Evolutionary conservation across 2,329 filamentous ascomycete genomes (phyloP), one percentile per base, ranked within the genome.

Genomic region (Alternaria infectoria): DNA sequence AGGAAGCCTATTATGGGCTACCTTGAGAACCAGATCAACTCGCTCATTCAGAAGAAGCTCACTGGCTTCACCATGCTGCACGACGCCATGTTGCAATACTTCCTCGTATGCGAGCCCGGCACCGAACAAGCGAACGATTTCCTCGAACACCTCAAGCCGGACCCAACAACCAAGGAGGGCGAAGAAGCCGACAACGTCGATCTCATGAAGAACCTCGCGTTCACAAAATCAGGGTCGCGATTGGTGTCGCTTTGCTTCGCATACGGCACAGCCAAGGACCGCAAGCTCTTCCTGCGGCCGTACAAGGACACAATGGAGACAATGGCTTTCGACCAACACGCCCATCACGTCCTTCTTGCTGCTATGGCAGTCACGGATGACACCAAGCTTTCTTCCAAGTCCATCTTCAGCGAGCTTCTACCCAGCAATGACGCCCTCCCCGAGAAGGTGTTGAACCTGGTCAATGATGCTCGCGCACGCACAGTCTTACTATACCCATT

Each of bases 81-180:
- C 80, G 96, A 98, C 75, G 96, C 96, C 54, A 97, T 99, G 94
- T 85, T 97, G 63, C 95, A 99, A 79, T 99, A 97, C 81, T 97
- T 95, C 81, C 83, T 93, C 57, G 95, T 91, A 73, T 89, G 90
- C 50, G 90, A 91, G 68, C 84, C 88, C 5, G 93, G 91, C 4
- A 92, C 90, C 47, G 89, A 92, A 61, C 95, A 98, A 78, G 90
- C 93, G 45, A 91, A 86, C 30, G 93, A 97, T 72, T 97, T 97
- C 76, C 83, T 96, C 61, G 94, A 98, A 80, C 86, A 96, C 70
- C 85, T 99, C 75, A 97, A 96, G 83, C 92, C 92, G 44, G 95
- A 99, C 69, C 93, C 97, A 76, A 90, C 91, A 61, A 75, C 81
- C n/a, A 83, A 84, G 36, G 79, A 81, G 65, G 93, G 93, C 51